A percentile compares a stretch with the other conserved stretches of the same genome.
phyloP scores from a whole-genome alignment of 768 basidiomycete species.

The Grammothele lineata region DNA sequence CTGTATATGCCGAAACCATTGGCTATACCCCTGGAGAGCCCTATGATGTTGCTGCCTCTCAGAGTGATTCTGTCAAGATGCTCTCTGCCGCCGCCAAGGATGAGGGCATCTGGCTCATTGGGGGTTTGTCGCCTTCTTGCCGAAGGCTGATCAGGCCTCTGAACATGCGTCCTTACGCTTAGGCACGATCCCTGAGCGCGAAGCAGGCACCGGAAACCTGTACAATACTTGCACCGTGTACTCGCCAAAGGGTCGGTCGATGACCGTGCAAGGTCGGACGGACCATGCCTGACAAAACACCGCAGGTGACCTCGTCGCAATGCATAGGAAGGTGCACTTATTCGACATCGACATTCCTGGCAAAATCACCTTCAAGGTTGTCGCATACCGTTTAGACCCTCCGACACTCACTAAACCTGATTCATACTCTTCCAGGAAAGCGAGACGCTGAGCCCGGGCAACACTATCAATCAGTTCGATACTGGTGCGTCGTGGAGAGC shows the following conservation, averaged over 20 bases:
- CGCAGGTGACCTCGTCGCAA: conserved; percentile 77
- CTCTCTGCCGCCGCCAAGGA: conserved; percentile 79
- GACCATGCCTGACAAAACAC: conserved; percentile 4
- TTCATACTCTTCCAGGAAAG: conserved; percentile 75
- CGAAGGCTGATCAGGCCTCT: neutral
- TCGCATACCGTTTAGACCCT: no score
- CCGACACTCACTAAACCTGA: neutral
- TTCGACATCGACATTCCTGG: conserved; percentile 98
- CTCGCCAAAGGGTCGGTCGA: conserved; percentile 56
- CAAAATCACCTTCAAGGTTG: conserved; percentile 83
- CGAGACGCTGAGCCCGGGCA: conserved; percentile 80
- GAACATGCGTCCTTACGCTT: neutral
- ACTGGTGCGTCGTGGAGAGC: conserved; percentile 51
- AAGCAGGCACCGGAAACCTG: conserved; percentile 53
- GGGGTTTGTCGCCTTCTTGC: conserved; percentile 47
- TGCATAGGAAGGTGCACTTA: conserved; percentile 91
- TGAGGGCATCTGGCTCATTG: conserved; percentile 83
- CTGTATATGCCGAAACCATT: conserved; percentile 78
- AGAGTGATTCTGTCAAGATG: conserved; percentile 77
- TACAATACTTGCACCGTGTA: conserved; percentile 96
- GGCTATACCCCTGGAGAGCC: conserved; percentile 51
- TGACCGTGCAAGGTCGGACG: neutral
- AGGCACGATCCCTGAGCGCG: conserved; percentile 94
- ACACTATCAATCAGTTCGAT: conserved; percentile 72
- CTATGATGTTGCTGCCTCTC: conserved; percentile 51